phyloP scores from a whole-genome alignment of 2,329 filamentous ascomycete genomes.

The Exophiala spinifera region DNA sequence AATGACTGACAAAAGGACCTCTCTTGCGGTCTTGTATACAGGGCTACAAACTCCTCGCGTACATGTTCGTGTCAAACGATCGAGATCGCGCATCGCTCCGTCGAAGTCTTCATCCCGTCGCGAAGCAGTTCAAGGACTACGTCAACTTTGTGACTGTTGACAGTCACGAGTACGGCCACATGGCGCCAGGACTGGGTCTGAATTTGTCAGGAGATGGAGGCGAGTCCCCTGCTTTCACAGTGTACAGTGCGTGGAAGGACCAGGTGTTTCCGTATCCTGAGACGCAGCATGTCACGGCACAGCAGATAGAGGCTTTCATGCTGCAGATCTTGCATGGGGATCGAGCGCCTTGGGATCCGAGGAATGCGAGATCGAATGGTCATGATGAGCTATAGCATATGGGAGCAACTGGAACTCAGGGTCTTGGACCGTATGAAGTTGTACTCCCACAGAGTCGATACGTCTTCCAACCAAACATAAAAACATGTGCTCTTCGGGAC shows the following conservation, averaged over 20 bases:
- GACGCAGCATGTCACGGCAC: neutral
- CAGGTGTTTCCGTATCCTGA: constrained; percentile 43
- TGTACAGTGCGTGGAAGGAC: constrained; percentile 47
- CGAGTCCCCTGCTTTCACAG: constrained; percentile 37
- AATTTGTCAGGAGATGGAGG: constrained; percentile 34
- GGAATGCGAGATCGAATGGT: neutral
- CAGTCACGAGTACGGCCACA: constrained; percentile 45
- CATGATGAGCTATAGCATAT: constrained; percentile 14
- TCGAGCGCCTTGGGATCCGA: constrained; percentile 1
- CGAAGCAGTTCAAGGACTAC: constrained; percentile 48
- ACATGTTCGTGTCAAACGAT: constrained; percentile 35
- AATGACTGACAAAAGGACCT: too few relatives aligned
- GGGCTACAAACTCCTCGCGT: constrained; percentile 39
- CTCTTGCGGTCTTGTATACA: too few relatives aligned
- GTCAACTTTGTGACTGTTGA: constrained; percentile 51
- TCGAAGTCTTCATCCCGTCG: constrained; percentile 39
- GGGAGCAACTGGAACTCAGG: too few relatives aligned
- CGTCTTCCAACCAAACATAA: too few relatives aligned
- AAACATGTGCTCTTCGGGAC: too few relatives aligned
- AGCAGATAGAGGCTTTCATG: constrained; percentile 1
- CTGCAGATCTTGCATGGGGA: constrained; percentile 4
- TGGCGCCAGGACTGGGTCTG: constrained; percentile 43
- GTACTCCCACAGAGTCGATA: too few relatives aligned
- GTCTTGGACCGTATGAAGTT: too few relatives aligned
- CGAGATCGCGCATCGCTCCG: constrained; percentile 38